Evolutionary conservation across 306 rosid species (phyloP), one percentile per base, ranked within the genome.

Genomic region (Inga laurina): DNA sequence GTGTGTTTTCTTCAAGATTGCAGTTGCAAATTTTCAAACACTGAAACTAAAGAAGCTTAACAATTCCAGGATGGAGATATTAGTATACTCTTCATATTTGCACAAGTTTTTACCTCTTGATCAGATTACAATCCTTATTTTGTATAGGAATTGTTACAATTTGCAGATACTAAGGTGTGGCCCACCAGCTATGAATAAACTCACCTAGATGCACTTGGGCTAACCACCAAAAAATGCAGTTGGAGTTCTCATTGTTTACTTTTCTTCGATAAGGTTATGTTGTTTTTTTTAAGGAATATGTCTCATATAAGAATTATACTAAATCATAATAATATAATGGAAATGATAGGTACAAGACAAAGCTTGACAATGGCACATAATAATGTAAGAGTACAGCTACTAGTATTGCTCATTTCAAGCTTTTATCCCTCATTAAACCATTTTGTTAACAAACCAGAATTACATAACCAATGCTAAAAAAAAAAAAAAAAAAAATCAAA

Each of bases 181-280:
- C 4, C 85, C 84, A 70, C 88, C 88, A 27, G 64, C 75, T 7
- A 85, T 85, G 88, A 85, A 85, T 77, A 81, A 76, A 57, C 70
- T 71, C 82, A 85, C 62, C 88, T 85, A 51, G 34, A 81, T 9
- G 79, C 79, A 13, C 88, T 81, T 72, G 85, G 85, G 79, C 79
- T 85, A 81, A 30, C 10, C 79, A 5, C 24, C 75, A 41, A 43
- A 72, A 11, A 85, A 48, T 85, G 88, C 82, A 76, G 75, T 85
- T 85, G 21, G 79, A 85, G 72, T 79, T 79, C 68, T 82, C 54
- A 78, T 49, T n/a, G 39, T 46, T 46, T 72, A 46, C 57, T 1
- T 73, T 73, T 72, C 12, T 70, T 27, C 8, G 2, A 73, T 24
- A 24, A 2, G 21, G 21, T 71, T 72, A 8, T 56, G 21, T 72